Evolutionary conservation across 2,329 filamentous ascomycete species (phyloP).

Genomic region (Penicillium oxalicum): DNA sequence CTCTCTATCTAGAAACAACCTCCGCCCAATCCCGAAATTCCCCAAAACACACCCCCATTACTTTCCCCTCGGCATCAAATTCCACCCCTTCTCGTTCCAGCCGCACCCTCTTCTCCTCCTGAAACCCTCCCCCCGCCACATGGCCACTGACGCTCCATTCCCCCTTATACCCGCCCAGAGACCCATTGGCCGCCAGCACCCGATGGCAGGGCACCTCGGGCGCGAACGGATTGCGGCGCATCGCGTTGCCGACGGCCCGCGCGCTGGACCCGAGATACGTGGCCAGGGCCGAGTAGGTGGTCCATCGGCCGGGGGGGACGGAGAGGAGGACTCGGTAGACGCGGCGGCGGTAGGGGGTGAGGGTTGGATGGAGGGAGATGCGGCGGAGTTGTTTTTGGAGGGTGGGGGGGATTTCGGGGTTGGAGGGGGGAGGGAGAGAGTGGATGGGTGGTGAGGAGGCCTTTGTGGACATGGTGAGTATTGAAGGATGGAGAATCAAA

Average conservation of each 20-base stretch:
- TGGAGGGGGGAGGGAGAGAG: not conserved
- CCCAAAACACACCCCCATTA: constrained; percentile 27
- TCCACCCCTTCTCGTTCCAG: constrained; percentile 32
- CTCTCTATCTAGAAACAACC: too few relatives aligned
- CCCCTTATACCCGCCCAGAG: constrained; percentile 49
- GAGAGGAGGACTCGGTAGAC: constrained; percentile 70
- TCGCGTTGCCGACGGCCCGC: constrained; percentile 69
- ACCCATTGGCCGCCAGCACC: constrained; percentile 66
- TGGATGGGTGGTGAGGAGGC: not conserved
- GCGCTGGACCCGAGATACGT: constrained; percentile 63
- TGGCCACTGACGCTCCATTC: constrained; percentile 43
- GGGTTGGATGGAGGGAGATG: constrained; percentile 40
- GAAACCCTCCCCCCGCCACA: constrained; percentile 24
- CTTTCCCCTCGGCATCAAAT: constrained; percentile 27
- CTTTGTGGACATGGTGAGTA: not conserved
- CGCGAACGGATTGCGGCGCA: constrained; percentile 74
- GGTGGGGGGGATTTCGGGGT: constrained; percentile 1
- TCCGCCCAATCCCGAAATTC: constrained; percentile 21
- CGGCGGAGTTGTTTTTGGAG: constrained; percentile 31
- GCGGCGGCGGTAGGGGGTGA: constrained; percentile 46
- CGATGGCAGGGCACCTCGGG: constrained; percentile 77
- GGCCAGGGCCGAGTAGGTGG: constrained; percentile 70
- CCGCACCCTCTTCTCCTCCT: constrained; percentile 33
- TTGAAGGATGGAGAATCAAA: not conserved
- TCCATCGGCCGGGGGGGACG: constrained; percentile 68